Conservation (phyloP, 2,329 filamentous ascomycete species). For the Periconia sp. region DNA sequence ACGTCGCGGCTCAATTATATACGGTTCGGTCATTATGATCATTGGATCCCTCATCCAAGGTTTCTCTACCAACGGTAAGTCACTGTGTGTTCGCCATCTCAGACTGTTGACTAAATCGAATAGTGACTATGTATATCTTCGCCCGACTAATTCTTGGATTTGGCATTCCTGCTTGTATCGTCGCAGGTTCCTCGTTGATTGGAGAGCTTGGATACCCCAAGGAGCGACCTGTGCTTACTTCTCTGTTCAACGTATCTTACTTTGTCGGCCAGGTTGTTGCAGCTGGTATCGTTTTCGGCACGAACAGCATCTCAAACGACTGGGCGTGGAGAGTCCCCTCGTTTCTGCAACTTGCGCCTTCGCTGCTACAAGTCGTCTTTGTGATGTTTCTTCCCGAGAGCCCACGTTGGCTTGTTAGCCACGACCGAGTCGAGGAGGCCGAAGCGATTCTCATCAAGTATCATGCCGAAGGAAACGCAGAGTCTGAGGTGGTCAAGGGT, state of each 20-base stretch:
- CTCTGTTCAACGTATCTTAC: constrained; percentile 71
- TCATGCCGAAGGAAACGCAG: constrained; percentile 65
- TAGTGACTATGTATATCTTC: constrained; percentile 57
- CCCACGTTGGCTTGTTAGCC: constrained; percentile 67
- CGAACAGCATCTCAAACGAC: constrained; percentile 59
- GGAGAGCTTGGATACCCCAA: constrained; percentile 70
- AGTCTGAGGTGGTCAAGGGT: constrained; percentile 66
- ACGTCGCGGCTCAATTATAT: constrained; percentile 44
- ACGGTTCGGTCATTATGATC: constrained; percentile 50
- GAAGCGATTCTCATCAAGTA: constrained; percentile 64
- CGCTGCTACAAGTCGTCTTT: constrained; percentile 64
- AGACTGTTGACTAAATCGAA: not conserved
- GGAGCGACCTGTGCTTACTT: constrained; percentile 67
- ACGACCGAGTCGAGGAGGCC: constrained; percentile 66
- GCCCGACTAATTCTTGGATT: constrained; percentile 69
- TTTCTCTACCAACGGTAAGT: constrained; percentile 16
- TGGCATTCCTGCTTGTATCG: constrained; percentile 67
- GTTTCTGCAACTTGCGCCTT: constrained; percentile 66
- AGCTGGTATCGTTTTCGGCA: constrained; percentile 67
- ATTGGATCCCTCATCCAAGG: constrained; percentile 41
- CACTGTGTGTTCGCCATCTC: not conserved
- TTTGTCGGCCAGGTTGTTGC: constrained; percentile 62
- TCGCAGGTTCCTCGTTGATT: constrained; percentile 66
- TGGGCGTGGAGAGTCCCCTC: constrained; percentile 71
- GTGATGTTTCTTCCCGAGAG: constrained; percentile 67